Base-by-base conservation (phyloP, 2,329 filamentous ascomycete genomes). In the Waltergamsia citrina region DNA sequence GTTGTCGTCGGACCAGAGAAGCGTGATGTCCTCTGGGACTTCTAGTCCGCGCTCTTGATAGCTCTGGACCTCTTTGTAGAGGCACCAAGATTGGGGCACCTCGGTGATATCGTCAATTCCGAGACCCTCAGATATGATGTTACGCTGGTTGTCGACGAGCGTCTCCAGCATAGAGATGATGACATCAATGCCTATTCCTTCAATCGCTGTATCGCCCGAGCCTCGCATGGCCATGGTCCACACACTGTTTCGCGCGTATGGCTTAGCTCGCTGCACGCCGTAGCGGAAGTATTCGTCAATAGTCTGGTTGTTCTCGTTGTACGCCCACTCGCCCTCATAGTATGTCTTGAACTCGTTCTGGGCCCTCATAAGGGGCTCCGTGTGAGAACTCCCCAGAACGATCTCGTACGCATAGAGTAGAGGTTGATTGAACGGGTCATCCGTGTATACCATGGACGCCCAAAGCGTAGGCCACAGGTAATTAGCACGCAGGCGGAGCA, bases 381-480 rank as follows among this genome's bases (percentile, higher is more conserved):
- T 84, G 52, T 86, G 82, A 8, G 75, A 81, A 7, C 76, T 80
- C 4, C 79, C 79, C 50, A 86, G 73, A 1, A 85, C 79, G 37
- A 86, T 73, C 26, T 77, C 81, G 49, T 76, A 85, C n/a, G 78
- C 78, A 44, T 86, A 78, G 0, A 81, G 78, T 5, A 83, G 65
- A 0, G 76, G 72, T 48, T 83, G 78, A 43, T 78, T 85, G 20
- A 67, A 63, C 3, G 71, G 63, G 47, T 86, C 81, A 40, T 86
- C 82, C 2, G 83, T 69, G 47, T 78, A 74, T 47, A 85, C 82
- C 67, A 84, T 83, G 41, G 68, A 71, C 6, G 68, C 71, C 82
- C 81, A 86, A 50, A 74, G 64, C 1, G 79, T 71, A 1, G 81
- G 82, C 81, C 82, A 86, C 32, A 86, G 60, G 46, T 85, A 85